Conservation (phyloP, 2,329 filamentous ascomycete genomes). For the Phialophora macrospora region DNA sequence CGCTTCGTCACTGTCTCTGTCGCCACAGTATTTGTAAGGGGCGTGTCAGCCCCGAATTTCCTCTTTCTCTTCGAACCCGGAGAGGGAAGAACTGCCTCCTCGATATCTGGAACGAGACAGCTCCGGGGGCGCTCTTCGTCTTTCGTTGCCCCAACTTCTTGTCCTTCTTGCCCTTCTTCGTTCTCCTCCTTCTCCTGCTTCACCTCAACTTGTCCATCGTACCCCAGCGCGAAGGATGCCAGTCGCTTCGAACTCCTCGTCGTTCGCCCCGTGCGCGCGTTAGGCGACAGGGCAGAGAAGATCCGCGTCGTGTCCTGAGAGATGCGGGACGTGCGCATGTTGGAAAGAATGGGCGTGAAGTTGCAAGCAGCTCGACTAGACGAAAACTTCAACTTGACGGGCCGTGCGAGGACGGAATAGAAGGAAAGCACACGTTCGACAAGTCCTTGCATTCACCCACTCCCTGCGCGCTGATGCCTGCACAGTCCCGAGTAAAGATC, state of each 20-base stretch:
- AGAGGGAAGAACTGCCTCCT: conserved; percentile 56
- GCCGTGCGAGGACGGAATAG: too few relatives aligned
- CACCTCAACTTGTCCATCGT: conserved; percentile 33
- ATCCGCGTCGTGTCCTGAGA: conserved; percentile 64
- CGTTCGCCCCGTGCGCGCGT: conserved; percentile 49
- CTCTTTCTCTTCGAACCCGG: conserved; percentile 51
- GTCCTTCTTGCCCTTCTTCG: conserved; percentile 34
- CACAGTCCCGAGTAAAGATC: not conserved
- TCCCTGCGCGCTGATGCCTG: conserved; percentile 3
- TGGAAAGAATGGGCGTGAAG: not conserved
- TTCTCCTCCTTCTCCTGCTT: conserved; percentile 42
- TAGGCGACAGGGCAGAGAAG: conserved; percentile 54
- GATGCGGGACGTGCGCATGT: conserved; percentile 63
- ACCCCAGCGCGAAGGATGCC: conserved; percentile 55
- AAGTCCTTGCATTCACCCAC: not conserved
- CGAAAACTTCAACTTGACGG: not conserved
- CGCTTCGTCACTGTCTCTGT: conserved; percentile 28
- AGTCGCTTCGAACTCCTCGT: conserved; percentile 49
- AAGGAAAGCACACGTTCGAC: not conserved
- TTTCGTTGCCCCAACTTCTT: conserved; percentile 39
- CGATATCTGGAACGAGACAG: conserved; percentile 56
- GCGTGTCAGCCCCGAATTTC: conserved; percentile 49
- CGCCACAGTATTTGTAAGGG: conserved; percentile 37
- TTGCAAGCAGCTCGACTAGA: not conserved
- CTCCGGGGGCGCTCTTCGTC: conserved; percentile 39